phyloP scores from a whole-genome alignment of 352 stramenopile species.

The Peronospora farinosa region DNA sequence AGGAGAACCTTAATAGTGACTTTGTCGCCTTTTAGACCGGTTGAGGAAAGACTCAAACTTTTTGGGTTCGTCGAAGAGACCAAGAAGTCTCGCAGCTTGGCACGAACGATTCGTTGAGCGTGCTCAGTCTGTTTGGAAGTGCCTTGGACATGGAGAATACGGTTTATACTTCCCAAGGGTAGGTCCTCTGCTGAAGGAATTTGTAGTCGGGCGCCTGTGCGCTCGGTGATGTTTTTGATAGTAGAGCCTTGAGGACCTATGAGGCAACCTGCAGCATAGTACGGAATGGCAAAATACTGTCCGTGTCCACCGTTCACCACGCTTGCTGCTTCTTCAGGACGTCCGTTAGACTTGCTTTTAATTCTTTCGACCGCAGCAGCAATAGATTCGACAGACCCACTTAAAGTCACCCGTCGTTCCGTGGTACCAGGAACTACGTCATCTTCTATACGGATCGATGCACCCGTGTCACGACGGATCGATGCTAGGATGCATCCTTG shows the following conservation, averaged over 20 bases:
- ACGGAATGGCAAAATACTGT: slow-evolving; percentile 65
- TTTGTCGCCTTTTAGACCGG: slow-evolving; percentile 34
- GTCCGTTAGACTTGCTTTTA: slow-evolving; percentile 36
- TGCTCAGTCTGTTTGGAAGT: slow-evolving; percentile 38
- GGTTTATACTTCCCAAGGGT: slow-evolving; percentile 57
- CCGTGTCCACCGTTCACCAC: slow-evolving; percentile 30
- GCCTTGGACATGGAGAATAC: slow-evolving; percentile 60
- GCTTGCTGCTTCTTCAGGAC: slow-evolving; percentile 22
- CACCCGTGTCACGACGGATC: slow-evolving; percentile 42
- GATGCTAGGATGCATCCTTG: slow-evolving; percentile 36
- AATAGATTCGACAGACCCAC: slow-evolving; percentile 29
- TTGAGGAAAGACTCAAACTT: slow-evolving; percentile 11
- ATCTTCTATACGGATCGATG: slow-evolving; percentile 39
- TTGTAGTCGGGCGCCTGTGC: slow-evolving; percentile 51
- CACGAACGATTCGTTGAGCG: slow-evolving; percentile 28
- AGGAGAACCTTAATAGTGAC: slow-evolving; percentile 52
- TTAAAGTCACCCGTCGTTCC: slow-evolving; percentile 45
- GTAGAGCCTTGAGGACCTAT: slow-evolving; percentile 43
- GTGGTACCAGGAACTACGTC: slow-evolving; percentile 39
- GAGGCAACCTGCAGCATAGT: slow-evolving; percentile 36
- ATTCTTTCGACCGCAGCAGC: slow-evolving; percentile 36
- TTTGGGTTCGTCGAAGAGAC: slow-evolving; percentile 13
- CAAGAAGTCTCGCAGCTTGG: slow-evolving; percentile 37
- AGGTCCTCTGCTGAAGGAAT: slow-evolving; percentile 43
- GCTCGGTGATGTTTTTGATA: slow-evolving; percentile 36